A percentile compares a stretch with the other conserved stretches of the same genome.
These are phyloP conservation scores for Populus hybrid DNA, from an alignment of 441 rosid species.

Conservation along the genomic window DNA sequence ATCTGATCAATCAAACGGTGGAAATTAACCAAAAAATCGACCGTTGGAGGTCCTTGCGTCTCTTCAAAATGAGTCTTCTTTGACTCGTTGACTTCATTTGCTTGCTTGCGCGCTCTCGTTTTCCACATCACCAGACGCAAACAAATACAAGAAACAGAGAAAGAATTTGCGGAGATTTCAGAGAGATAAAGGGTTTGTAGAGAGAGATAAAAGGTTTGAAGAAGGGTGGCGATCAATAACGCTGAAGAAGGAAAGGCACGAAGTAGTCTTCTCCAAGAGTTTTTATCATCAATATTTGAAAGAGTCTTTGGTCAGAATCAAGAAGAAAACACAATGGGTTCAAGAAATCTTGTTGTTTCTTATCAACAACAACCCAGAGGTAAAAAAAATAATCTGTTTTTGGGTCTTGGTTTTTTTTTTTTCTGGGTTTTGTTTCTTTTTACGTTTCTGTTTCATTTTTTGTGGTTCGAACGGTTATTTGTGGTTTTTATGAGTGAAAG, in stretches of 20 bases:
- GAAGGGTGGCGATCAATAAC: constrained; percentile 32
- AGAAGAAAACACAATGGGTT: constrained; percentile 29
- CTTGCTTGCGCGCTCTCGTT: too few species aligned
- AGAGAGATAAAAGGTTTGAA: not conserved
- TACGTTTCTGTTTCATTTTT: not conserved
- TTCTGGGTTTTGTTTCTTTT: not conserved
- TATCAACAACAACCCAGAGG: constrained; percentile 24
- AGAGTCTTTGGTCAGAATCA: constrained; percentile 31
- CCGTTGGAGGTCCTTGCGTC: constrained; percentile 30
- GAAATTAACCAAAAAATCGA: constrained; percentile 17
- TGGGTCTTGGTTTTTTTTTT: not conserved
- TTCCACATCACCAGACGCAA: not conserved
- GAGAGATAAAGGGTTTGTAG: not conserved
- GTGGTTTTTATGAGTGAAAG: not conserved
- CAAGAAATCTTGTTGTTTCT: constrained; percentile 27
- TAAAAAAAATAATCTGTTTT: not conserved
- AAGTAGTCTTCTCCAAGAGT: constrained; percentile 42
- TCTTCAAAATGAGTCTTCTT: constrained; percentile 18
- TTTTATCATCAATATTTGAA: constrained; percentile 34
- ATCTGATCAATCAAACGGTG: constrained; percentile 28
- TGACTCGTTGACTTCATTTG: not conserved
- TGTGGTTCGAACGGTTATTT: not conserved
- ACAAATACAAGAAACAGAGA: not conserved
- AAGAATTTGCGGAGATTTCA: not conserved
- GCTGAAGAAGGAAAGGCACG: constrained; percentile 38